Evolutionary conservation across 192 early-diverging fungal genomes (phyloP).

Genomic region (Neocallimastix lanati): DNA sequence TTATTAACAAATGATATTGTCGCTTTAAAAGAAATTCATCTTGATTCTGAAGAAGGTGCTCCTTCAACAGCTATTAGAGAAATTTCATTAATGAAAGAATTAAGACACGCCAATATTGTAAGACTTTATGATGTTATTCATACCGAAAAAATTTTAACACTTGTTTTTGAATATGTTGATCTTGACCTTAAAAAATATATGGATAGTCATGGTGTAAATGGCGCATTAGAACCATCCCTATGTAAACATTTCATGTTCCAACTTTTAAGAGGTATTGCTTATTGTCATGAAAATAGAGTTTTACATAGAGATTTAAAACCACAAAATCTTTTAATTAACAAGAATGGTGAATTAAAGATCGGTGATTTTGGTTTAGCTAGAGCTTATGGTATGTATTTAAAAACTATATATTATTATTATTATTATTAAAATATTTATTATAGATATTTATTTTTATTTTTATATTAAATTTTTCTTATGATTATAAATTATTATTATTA

Average conservation of each 20-base stretch:
- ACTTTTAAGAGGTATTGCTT: conserved; percentile 60
- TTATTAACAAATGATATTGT: conserved; percentile 63
- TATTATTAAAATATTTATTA: no score
- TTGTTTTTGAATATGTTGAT: conserved; percentile 78
- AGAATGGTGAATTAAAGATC: conserved; percentile 59
- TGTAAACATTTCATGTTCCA: conserved; percentile 75
- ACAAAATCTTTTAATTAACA: conserved; percentile 68
- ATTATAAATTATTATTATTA: no score
- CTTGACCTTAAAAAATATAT: conserved; percentile 75
- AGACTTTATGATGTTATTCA: conserved; percentile 66
- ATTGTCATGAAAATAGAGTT: conserved; percentile 68
- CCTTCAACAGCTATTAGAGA: conserved; percentile 96
- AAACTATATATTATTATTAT: no score
- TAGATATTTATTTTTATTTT: no score
- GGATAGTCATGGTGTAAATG: conserved; percentile 49
- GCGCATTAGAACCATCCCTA: conserved; percentile 33
- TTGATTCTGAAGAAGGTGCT: conserved; percentile 71
- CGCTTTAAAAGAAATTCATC: conserved; percentile 86
- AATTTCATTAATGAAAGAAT: conserved; percentile 94
- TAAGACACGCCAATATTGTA: conserved; percentile 82
- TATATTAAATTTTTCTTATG: no score
- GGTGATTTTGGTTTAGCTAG: conserved; percentile 73
- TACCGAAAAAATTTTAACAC: conserved; percentile 64
- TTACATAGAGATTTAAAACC: conserved; percentile 69
- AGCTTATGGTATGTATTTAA: conserved; percentile 56